Base-by-base conservation (phyloP, 176 grass and related monocot genomes). In the Phoenix roebelenii region DNA sequence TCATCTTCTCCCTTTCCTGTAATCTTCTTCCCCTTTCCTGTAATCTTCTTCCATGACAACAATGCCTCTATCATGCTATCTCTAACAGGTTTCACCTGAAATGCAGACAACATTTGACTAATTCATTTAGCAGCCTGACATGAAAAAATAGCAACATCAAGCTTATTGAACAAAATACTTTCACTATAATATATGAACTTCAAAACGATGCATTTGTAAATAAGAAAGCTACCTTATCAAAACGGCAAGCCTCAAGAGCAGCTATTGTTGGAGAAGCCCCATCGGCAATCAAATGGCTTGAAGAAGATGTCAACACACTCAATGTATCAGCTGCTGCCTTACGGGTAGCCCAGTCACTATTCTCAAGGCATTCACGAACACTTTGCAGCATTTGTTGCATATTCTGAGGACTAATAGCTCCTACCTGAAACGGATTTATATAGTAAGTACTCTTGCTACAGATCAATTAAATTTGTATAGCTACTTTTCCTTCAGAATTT, bases 311-410 rank as follows among this genome's bases (percentile, higher is more conserved):
- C 66, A 98, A 53, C 39, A 92, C 85, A 78, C 81, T 78, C 17
- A 98, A 74, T 72, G 93, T 89, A 76, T 98, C 93, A 74, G 84
- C 88, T 65, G 88, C 87, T 17, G 93, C 84, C 72, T 98, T 98
- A 75, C 93, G 83, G 25, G 93, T 76, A 72, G 82, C 88, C 93
- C 93, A 98, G 70, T 98, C 93, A 23, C 70, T 92, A 56, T 82
- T 98, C 51, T 98, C 84, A 66, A 98, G 88, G 56, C 88, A 98
- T 59, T 92, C 93, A 55, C 85, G 81, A 80, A 82, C 74, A 44
- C 66, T 98, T 76, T 92, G 93, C 49, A 98, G 74, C 48, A 83
- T 73, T 58, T 81, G 87, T 52, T 78, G 93, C 79, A 98, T 98
- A 74, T 73, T 92, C 57, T 89, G 93, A 18, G 70, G 56, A 81